These are phyloP conservation scores for Aspergillus neoniger DNA, from an alignment of 2,329 filamentous ascomycete genomes.

Conservation along the genomic window DNA sequence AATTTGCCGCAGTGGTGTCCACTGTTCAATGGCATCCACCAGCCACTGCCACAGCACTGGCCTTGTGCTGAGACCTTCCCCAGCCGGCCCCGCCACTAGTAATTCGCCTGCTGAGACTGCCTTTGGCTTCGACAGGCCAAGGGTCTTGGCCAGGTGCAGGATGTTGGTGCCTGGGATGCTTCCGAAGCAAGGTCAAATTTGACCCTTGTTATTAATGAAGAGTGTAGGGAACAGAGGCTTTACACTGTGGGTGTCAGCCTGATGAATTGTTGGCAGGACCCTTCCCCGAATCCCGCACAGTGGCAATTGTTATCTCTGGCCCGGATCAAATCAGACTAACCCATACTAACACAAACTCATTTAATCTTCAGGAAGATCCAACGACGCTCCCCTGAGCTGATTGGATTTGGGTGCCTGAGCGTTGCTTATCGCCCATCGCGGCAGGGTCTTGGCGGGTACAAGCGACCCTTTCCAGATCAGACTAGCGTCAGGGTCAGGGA, in stretches of 20 bases:
- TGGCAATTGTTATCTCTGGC: neutral
- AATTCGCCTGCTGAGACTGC: neutral
- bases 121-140: neutral
- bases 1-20: neutral
- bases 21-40: neutral
- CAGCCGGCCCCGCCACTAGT: neutral
- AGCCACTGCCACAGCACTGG: neutral
- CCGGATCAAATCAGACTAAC: neutral
- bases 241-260: neutral
- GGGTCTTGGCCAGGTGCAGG: neutral
- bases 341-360: neutral
- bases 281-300: too few species aligned
- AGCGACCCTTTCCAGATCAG: neutral
- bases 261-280: neutral
- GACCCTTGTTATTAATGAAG: too few species aligned
- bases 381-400: neutral
- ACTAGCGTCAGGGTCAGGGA: slow-evolving; percentile 7
- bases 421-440: neutral
- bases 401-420: neutral
- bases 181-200: neutral
- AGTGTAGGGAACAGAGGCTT: too few species aligned
- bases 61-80: neutral
- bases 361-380: neutral
- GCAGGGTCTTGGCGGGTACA: neutral
- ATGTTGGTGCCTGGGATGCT: neutral